A percentile compares a stretch with the other conserved stretches of the same genome.
These are phyloP conservation scores for Boletus rubescentipes DNA, from an alignment of 768 basidiomycete genomes.

Conservation along the genomic window DNA sequence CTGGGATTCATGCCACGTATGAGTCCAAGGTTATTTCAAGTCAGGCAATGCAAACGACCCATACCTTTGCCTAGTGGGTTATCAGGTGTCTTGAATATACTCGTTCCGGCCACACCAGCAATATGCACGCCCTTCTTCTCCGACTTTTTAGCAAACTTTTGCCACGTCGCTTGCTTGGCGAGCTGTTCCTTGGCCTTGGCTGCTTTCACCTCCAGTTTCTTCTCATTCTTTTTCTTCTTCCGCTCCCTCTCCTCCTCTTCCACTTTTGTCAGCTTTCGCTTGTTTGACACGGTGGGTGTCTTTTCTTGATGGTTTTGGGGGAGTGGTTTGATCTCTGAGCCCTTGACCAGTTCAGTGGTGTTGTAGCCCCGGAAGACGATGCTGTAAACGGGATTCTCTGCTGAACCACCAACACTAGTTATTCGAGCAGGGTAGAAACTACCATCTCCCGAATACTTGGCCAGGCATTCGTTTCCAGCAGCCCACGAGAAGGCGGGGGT, in stretches of 20 bases:
- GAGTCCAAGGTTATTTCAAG: conserved; percentile 5
- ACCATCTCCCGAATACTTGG: conserved; percentile 83
- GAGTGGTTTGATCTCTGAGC: conserved; percentile 65
- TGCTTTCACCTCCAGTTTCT: conserved; percentile 81
- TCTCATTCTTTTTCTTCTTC: conserved; percentile 96
- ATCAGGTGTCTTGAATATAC: conserved; percentile 93
- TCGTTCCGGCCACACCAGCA: conserved; percentile 83
- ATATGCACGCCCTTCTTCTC: conserved; percentile 92
- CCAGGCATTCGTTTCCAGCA: conserved; percentile 83
- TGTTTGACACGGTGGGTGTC: conserved; percentile 45
- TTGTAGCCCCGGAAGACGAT: conserved; percentile 92
- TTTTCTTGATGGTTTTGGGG: conserved; percentile 54
- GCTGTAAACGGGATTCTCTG: conserved; percentile 81
- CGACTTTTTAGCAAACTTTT: conserved; percentile 93
- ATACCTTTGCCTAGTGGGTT: conserved; percentile 84
- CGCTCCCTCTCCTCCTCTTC: conserved; percentile 86
- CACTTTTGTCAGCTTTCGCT: conserved; percentile 74
- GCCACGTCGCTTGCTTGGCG: conserved; percentile 84
- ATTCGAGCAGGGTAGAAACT: conserved; percentile 89
- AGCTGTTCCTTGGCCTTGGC: conserved; percentile 87
- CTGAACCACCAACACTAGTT: conserved; percentile 77
- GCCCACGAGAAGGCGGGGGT: conserved; percentile 60
- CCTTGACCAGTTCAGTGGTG: conserved; percentile 81
- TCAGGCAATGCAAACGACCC: conserved; percentile 29
- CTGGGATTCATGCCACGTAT: conserved; percentile 38